A percentile compares a stretch with the other conserved stretches of the same genome.
These are phyloP conservation scores for Danielozyma ontarioensis DNA, from an alignment of 805 yeast species.

Conservation along the genomic window DNA sequence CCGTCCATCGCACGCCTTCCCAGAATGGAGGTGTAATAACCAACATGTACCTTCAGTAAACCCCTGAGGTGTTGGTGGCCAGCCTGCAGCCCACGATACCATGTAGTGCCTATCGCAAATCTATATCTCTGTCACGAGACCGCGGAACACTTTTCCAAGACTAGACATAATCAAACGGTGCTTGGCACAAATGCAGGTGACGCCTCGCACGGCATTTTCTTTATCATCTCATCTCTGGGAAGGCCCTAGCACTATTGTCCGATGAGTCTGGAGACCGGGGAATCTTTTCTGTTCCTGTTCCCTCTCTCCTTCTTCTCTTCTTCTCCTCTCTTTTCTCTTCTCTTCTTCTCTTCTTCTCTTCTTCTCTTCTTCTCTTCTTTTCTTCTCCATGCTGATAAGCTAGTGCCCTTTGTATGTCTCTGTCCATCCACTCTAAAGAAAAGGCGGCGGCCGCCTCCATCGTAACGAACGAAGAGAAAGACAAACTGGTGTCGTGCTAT, in stretches of 20 bases:
- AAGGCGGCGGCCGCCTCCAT: no score
- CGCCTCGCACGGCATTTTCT: background rate
- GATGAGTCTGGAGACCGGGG: background rate
- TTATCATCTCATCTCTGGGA: background rate
- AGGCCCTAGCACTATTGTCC: background rate
- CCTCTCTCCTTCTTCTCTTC: constrained; percentile 3
- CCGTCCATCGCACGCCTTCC: no score
- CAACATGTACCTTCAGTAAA: no score
- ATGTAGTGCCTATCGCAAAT: background rate
- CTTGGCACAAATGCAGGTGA: no score
- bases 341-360: constrained; percentile 1
- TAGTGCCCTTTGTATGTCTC: no score
- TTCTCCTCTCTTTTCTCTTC: constrained; percentile 2
- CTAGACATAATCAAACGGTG: no score
- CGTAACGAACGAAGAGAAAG: no score
- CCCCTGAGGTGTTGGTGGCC: no score
- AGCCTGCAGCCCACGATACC: background rate
- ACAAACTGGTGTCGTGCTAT: no score
- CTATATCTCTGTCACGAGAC: background rate
- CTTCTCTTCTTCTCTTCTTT: constrained; percentile 1
- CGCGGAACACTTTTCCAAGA: no score
- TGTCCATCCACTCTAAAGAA: no score
- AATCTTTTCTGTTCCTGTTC: background rate
- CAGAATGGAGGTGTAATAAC: no score
- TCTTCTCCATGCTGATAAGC: background rate